These are phyloP conservation scores for Tripterygium wilfordii DNA, from an alignment of 177 flowering plant species.

Conservation along the genomic window DNA sequence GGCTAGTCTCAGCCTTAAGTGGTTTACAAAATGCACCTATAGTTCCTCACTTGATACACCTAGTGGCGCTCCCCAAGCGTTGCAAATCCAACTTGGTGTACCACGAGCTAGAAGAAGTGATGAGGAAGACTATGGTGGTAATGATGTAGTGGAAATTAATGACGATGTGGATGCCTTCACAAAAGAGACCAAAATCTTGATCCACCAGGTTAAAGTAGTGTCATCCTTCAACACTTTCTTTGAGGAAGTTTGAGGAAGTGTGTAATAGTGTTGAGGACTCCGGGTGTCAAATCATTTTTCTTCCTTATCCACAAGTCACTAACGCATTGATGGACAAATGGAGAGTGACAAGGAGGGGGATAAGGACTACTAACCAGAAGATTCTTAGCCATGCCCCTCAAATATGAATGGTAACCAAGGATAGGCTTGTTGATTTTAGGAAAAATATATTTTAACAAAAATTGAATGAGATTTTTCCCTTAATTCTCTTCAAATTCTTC, in stretches of 20 bases:
- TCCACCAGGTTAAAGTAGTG: conserved; percentile 38
- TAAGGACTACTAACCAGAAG: conserved; percentile 54
- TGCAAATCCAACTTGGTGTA: conserved; percentile 22
- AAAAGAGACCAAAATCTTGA: conserved; percentile 25
- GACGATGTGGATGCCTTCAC: conserved; percentile 44
- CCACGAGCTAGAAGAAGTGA: conserved; percentile 42
- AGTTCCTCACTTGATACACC: conserved; percentile 47
- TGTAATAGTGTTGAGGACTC: conserved; percentile 47
- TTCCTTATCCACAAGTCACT: conserved; percentile 85
- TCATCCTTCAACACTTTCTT: conserved; percentile 33
- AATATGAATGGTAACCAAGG: too few relatives aligned
- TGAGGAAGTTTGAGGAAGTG: conserved; percentile 60
- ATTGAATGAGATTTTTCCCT: too few relatives aligned
- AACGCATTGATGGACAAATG: conserved; percentile 56
- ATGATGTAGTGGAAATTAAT: conserved; percentile 55
- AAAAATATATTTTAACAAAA: too few relatives aligned
- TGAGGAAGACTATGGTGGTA: conserved; percentile 53
- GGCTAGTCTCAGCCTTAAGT: conserved; percentile 29
- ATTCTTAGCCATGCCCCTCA: conserved; percentile 54
- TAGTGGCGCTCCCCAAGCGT: conserved; percentile 56
- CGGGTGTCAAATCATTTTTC: conserved; percentile 43
- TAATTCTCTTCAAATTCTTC: too few relatives aligned
- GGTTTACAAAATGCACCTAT: conserved; percentile 28
- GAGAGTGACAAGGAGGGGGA: conserved; percentile 47
- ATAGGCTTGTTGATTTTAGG: too few relatives aligned